Evolutionary conservation across 2,329 filamentous ascomycete species (phyloP), one percentile per base, ranked within the genome.

Genomic region (Rutstroemia sp.): DNA sequence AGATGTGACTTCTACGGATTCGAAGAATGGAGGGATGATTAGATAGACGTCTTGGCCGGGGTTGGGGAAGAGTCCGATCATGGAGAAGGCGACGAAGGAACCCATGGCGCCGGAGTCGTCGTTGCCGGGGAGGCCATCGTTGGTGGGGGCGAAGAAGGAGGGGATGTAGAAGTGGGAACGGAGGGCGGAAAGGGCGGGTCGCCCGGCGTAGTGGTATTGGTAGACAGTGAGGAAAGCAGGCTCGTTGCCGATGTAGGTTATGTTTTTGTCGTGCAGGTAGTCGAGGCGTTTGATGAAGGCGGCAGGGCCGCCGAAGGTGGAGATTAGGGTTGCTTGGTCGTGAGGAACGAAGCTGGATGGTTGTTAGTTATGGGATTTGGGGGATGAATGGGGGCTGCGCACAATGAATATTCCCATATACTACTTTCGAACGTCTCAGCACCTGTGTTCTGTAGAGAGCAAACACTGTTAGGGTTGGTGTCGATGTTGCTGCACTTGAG

Each of bases 351-450:
- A 69, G 52, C 66, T 67, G 19, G 2, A 30, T 51, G 38, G 16
- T 37, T 23, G 3, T n/a, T 12, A 1, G 34, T 21, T 12, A 8
- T 45, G 23, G n/a, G 48, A 19, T 34, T 21, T 30, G 9, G 27
- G 12, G 34, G 5, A 37, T 39, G 8, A 9, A 49, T 9, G 18
- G 3, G 18, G 5, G 9, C 1, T 34, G 37, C 56, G 56, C 61
- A 69, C 67, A 69, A 69, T 6, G 66, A 66, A 49, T 90, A 90
- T 55, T 90, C 82, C 87, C 87, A 92, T 2, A 82, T 75, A 56
- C 81, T 85, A 54, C 80, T 83, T 67, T 91, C 87, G 62, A 87
- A 91, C 0, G 87, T 90, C 69, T 90, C 87, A 2, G 60, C 55
- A 5, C 58, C 65, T 7, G 59, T 63, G 42, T 64, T 67, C 21